A percentile compares a stretch with the other conserved stretches of the same genome.
Evolutionary conservation across 202 grass and related monocot genomes (phyloP).

Genomic region (Elaeis oleifera): DNA sequence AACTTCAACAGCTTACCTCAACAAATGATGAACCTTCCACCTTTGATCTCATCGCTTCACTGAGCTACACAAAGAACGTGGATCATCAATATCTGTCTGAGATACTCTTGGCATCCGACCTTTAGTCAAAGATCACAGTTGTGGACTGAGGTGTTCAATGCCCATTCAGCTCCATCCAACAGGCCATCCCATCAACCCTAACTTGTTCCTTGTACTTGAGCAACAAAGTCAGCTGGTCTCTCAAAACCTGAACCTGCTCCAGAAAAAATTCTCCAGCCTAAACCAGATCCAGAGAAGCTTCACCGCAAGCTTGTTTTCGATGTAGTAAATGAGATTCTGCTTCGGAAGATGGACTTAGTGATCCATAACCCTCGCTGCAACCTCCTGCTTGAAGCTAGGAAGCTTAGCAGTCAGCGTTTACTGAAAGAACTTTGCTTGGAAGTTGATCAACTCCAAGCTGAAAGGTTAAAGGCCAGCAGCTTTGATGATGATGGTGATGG

Average conservation of each 20-base stretch:
- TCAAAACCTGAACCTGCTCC: constrained; percentile 16
- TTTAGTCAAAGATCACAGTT: constrained; percentile 49
- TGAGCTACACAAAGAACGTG: constrained; percentile 19
- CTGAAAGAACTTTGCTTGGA: constrained; percentile 67
- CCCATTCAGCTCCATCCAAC: constrained; percentile 33
- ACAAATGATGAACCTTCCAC: constrained; percentile 43
- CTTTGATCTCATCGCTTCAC: constrained; percentile 14
- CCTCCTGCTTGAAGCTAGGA: constrained; percentile 33
- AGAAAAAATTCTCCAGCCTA: constrained; percentile 1
- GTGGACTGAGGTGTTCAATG: constrained; percentile 11
- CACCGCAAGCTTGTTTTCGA: constrained; percentile 69
- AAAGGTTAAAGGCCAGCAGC: constrained; percentile 19
- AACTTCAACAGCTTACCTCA: constrained; percentile 53
- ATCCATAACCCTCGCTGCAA: constrained; percentile 11
- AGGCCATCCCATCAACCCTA: constrained; percentile 56
- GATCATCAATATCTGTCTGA: constrained; percentile 72
- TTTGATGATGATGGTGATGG: constrained; percentile 31
- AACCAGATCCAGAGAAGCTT: constrained; percentile 33
- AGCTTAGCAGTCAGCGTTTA: constrained; percentile 41
- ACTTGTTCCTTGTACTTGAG: constrained; percentile 84
- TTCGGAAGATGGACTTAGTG: constrained; percentile 41
- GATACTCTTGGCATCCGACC: constrained; percentile 62
- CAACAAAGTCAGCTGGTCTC: constrained; percentile 44
- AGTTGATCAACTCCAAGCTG: constrained; percentile 45
- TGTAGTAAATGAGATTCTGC: constrained; percentile 67